A percentile compares a stretch with the other conserved stretches of the same genome.
Conservation (phyloP, 2,329 filamentous ascomycete species). For the Thermothelomyces thermophilus region DNA sequence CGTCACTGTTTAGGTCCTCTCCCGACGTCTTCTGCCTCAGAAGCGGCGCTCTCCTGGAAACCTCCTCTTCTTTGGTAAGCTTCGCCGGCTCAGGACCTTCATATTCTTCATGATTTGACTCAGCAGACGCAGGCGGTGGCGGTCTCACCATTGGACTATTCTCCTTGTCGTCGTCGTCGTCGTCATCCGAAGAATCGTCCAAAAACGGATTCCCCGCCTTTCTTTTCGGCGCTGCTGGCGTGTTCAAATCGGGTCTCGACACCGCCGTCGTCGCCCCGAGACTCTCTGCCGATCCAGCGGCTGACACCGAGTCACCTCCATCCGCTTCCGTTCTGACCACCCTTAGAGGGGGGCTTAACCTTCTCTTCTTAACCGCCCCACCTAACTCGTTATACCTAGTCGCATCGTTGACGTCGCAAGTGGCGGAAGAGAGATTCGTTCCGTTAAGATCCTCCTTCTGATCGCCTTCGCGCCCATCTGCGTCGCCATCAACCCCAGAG, state of each 20-base stretch:
- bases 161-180: conserved; percentile 31
- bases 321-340: neutral
- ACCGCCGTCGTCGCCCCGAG: neutral
- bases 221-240: conserved; percentile 25
- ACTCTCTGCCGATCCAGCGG: neutral
- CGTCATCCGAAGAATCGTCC: conserved; percentile 60
- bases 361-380: conserved; percentile 37
- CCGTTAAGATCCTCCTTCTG: conserved; percentile 16
- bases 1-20: conserved; percentile 11
- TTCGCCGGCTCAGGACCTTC: conserved; percentile 1
- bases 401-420: neutral
- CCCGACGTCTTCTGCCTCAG: conserved; percentile 18
- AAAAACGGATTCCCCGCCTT: conserved; percentile 55
- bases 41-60: conserved; percentile 15
- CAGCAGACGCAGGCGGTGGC: conserved; percentile 4
- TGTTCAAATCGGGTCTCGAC: neutral
- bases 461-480: conserved; percentile 1
- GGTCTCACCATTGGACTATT: conserved; percentile 20
- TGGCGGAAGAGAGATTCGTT: neutral
- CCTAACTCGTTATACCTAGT: conserved; percentile 35
- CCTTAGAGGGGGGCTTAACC: conserved; percentile 28
- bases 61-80: conserved; percentile 17
- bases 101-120: neutral
- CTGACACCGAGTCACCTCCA: neutral
- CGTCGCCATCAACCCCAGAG: neutral